These are phyloP conservation scores for Claviceps pazoutovae DNA, from an alignment of 2,329 filamentous ascomycete species.

Conservation along the genomic window DNA sequence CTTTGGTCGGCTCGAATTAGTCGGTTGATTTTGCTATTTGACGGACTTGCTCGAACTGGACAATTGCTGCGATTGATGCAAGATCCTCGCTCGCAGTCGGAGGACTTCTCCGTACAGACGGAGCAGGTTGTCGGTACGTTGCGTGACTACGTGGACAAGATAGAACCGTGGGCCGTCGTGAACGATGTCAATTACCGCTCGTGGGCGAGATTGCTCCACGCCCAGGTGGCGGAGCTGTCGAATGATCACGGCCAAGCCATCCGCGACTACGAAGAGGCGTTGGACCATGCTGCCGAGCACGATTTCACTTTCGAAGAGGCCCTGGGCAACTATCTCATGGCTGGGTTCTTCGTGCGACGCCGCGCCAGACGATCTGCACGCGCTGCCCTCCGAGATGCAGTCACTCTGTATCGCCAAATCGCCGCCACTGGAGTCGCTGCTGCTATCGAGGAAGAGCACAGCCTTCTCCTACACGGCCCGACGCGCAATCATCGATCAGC, in stretches of 20 bases:
- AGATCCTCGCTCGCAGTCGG: conserved; percentile 30
- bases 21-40: conserved; percentile 42
- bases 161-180: conserved; percentile 49
- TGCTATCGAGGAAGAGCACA: conserved; percentile 54
- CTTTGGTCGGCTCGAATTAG: conserved; percentile 49
- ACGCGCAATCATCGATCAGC: conserved; percentile 41
- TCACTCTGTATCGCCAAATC: conserved; percentile 53
- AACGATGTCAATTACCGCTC: conserved; percentile 58
- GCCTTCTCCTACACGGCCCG: conserved; percentile 49
- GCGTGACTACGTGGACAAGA: conserved; percentile 40
- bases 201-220: conserved; percentile 55
- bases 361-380: conserved; percentile 54
- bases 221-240: conserved; percentile 52
- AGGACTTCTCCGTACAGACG: conserved; percentile 28
- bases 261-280: conserved; percentile 50
- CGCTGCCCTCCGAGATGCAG: conserved; percentile 52
- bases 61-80: conserved; percentile 34
- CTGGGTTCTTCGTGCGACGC: conserved; percentile 52
- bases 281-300: conserved; percentile 59
- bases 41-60: conserved; percentile 43
- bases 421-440: conserved; percentile 56
- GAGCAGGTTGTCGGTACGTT: conserved; percentile 39
- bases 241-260: conserved; percentile 44
- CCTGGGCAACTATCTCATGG: conserved; percentile 59
- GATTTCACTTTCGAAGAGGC: conserved; percentile 58